Evolutionary conservation across 106 monocot genomes (phyloP).

Genomic region (Allium fistulosum): DNA sequence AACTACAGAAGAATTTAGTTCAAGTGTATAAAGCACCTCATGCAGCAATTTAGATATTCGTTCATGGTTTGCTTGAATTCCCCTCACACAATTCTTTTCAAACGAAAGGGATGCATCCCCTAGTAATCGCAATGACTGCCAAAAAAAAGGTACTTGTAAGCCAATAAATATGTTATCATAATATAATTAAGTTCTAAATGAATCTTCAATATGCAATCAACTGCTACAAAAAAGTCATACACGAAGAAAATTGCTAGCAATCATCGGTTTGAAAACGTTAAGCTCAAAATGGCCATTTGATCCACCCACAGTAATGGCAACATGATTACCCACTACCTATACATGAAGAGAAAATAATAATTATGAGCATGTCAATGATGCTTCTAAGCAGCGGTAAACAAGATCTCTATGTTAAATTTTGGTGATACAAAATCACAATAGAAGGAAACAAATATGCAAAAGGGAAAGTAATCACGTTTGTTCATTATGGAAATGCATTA

Average conservation of each 20-base stretch:
- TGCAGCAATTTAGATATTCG: slow-evolving; percentile 83
- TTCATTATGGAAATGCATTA: too few relatives aligned
- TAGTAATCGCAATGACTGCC: slow-evolving; percentile 83
- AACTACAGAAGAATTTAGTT: not conserved
- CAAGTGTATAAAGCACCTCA: slow-evolving; percentile 32
- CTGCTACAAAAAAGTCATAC: slow-evolving; percentile 27
- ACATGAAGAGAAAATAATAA: not conserved
- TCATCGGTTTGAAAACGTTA: slow-evolving; percentile 93
- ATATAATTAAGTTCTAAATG: not conserved
- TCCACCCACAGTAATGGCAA: slow-evolving; percentile 85
- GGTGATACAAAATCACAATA: too few relatives aligned
- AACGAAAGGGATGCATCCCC: slow-evolving; percentile 88
- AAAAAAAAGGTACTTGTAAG: slow-evolving; percentile 1
- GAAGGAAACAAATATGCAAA: too few relatives aligned
- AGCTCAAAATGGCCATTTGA: slow-evolving; percentile 99
- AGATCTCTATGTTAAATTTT: too few relatives aligned
- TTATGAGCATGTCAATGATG: not conserved
- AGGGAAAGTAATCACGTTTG: too few relatives aligned
- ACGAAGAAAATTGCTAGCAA: slow-evolving; percentile 73
- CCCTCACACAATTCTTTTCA: slow-evolving; percentile 95
- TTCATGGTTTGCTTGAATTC: slow-evolving; percentile 82
- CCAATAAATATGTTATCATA: not conserved
- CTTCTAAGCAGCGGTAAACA: not conserved
- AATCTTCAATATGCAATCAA: not conserved
- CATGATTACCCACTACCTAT: slow-evolving; percentile 96